Percentiles rank a stretch among this genome's conserved stretches.
Evolutionary conservation across 139 green algal genomes (phyloP).

Genomic region (Chlamydomonas sphaeroides): DNA sequence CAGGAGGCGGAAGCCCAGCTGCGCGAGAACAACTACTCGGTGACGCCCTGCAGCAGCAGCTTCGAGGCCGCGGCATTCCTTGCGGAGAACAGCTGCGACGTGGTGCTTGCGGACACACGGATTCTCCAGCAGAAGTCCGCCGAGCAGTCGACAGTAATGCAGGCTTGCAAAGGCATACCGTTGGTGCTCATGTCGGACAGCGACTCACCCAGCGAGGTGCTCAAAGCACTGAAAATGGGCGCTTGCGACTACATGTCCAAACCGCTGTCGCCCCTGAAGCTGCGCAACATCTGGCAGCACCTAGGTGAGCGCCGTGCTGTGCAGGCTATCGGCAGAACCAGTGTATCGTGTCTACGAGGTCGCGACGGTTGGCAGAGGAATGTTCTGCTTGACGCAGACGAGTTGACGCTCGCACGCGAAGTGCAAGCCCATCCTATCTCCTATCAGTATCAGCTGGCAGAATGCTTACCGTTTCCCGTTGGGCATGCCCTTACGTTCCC

Average conservation of each 20-base stretch:
- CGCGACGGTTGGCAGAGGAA: not conserved
- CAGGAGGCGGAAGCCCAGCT: constrained; percentile 32
- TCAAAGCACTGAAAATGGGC: constrained; percentile 78
- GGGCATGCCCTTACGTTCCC: not conserved
- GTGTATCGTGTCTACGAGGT: not conserved
- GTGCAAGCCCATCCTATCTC: no score
- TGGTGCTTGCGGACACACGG: constrained; percentile 25
- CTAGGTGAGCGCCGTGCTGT: no score
- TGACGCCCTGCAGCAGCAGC: constrained; percentile 22
- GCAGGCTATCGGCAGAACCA: no score
- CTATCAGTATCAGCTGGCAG: no score
- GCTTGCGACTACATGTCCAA: constrained; percentile 86
- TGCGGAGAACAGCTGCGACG: constrained; percentile 19
- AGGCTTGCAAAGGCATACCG: constrained; percentile 35
- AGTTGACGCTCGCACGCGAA: no score
- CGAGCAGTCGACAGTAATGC: constrained; percentile 23
- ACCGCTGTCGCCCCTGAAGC: constrained; percentile 76
- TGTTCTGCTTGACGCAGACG: no score
- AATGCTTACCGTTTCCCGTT: no score
- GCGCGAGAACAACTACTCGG: constrained; percentile 18
- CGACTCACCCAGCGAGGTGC: constrained; percentile 56
- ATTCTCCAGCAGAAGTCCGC: constrained; percentile 34
- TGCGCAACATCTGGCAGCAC: constrained; percentile 91
- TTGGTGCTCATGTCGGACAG: constrained; percentile 43
- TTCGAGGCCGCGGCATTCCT: constrained; percentile 22